phyloP scores from a whole-genome alignment of 805 yeast genomes.

The Barnettozyma pratensis region DNA sequence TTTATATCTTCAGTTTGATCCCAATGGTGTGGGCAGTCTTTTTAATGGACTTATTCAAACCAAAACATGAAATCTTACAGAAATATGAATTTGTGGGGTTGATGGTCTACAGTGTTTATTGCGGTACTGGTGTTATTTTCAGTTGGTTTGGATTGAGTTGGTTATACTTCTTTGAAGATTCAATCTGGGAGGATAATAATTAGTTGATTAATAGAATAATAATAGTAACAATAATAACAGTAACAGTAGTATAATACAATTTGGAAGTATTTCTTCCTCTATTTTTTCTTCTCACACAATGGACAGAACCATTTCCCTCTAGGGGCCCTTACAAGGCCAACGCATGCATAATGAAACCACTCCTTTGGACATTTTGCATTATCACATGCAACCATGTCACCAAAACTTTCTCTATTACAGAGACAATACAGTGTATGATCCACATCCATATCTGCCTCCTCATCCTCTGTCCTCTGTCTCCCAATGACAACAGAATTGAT shows the following conservation, averaged over 20 bases:
- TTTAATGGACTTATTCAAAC: constrained; percentile 50
- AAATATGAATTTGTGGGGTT: constrained; percentile 69
- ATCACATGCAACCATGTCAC: constrained; percentile 92
- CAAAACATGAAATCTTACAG: constrained; percentile 46
- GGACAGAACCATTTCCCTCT: constrained; percentile 71
- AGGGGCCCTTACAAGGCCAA: constrained; percentile 61
- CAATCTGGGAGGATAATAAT: constrained; percentile 44
- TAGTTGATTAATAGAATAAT: not conserved
- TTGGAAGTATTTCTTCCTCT: constrained; percentile 3
- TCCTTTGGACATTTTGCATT: constrained; percentile 63
- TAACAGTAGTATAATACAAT: not conserved
- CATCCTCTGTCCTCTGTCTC: not conserved
- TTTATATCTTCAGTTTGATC: constrained; percentile 62
- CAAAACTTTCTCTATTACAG: constrained; percentile 45
- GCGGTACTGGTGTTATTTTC: constrained; percentile 76
- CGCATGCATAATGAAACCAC: constrained; percentile 81
- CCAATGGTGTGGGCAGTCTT: constrained; percentile 52
- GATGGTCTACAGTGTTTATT: constrained; percentile 81
- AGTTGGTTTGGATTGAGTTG: constrained; percentile 89
- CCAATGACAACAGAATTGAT: constrained; percentile 4
- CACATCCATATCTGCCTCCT: constrained; percentile 9
- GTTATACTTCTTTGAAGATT: constrained; percentile 81
- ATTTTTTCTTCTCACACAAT: constrained; percentile 24
- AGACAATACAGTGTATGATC: constrained; percentile 35
- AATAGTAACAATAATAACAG: too few species aligned